These are phyloP conservation scores for Fusarium nematophilum DNA, from an alignment of 2,329 filamentous ascomycete genomes.

Conservation along the genomic window DNA sequence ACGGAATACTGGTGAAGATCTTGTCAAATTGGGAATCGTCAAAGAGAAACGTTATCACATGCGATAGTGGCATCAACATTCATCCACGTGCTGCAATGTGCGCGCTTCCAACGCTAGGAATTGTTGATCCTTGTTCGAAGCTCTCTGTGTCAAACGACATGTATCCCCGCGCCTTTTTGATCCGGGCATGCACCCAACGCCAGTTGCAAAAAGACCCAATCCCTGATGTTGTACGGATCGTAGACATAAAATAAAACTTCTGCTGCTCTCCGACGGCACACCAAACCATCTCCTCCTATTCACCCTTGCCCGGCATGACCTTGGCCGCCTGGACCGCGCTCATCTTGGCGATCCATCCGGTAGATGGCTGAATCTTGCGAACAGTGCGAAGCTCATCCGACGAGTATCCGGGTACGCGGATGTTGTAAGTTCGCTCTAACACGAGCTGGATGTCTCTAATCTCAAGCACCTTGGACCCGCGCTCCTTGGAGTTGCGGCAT, in stretches of 20 bases:
- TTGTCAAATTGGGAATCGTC: too few species aligned
- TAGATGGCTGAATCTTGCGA: slow-evolving; percentile 88
- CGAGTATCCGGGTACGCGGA: slow-evolving; percentile 92
- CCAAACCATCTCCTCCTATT: slow-evolving; percentile 50
- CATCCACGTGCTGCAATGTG: too few species aligned
- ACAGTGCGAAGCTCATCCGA: slow-evolving; percentile 95
- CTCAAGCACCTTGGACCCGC: slow-evolving; percentile 89
- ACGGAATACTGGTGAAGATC: too few species aligned
- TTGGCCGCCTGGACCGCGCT: slow-evolving; percentile 95
- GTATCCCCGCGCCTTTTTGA: slow-evolving; percentile 31
- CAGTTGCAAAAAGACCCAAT: slow-evolving; percentile 20
- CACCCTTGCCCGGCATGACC: slow-evolving; percentile 73
- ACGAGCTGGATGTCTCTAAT: slow-evolving; percentile 87
- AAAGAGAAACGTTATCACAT: not conserved
- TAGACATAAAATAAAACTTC: not conserved
- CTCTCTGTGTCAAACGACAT: not conserved
- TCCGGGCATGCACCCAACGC: slow-evolving; percentile 42
- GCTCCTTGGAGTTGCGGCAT: slow-evolving; percentile 92
- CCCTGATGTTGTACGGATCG: not conserved
- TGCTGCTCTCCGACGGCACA: not conserved
- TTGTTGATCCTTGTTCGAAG: not conserved
- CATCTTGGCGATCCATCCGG: slow-evolving; percentile 96
- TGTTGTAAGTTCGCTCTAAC: slow-evolving; percentile 87
- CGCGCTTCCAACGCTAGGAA: not conserved
- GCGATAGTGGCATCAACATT: not conserved